Conservation (phyloP, 2,329 filamentous ascomycete genomes). For the Cadophora sp. region DNA sequence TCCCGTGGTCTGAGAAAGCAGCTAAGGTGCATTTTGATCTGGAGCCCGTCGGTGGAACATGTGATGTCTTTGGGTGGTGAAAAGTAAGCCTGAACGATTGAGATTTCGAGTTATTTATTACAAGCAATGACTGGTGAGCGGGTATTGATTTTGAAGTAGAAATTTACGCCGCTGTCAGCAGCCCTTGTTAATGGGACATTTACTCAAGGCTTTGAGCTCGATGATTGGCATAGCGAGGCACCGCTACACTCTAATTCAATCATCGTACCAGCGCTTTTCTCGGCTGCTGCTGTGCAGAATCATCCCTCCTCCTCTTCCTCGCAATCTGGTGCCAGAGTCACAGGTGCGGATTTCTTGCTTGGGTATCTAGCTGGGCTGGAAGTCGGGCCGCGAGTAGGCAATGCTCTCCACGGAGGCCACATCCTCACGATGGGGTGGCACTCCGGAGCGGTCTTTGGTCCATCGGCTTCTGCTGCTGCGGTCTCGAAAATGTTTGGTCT, state of each 20-base stretch:
- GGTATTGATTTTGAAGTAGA: constrained; percentile 31
- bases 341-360: constrained; percentile 43
- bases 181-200: constrained; percentile 52
- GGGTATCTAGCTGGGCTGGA: constrained; percentile 50
- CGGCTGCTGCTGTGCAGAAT: constrained; percentile 37
- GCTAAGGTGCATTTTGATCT: constrained; percentile 42
- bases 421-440: constrained; percentile 48
- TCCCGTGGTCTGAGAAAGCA: constrained; percentile 38
- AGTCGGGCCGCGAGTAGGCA: constrained; percentile 48
- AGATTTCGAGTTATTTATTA: no score
- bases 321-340: neutral
- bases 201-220: constrained; percentile 53
- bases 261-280: constrained; percentile 50
- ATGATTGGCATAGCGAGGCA: constrained; percentile 52
- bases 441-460: constrained; percentile 35
- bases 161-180: constrained; percentile 48
- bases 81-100: constrained; percentile 19
- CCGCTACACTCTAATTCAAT: constrained; percentile 50
- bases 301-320: neutral
- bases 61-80: constrained; percentile 40
- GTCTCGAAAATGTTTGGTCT: neutral
- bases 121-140: no score
- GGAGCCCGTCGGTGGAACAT: constrained; percentile 43
- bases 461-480: constrained; percentile 30
- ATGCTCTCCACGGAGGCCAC: constrained; percentile 48